Base-by-base conservation (phyloP, 164 flowering plant genomes). In the Stephania cephalantha region DNA sequence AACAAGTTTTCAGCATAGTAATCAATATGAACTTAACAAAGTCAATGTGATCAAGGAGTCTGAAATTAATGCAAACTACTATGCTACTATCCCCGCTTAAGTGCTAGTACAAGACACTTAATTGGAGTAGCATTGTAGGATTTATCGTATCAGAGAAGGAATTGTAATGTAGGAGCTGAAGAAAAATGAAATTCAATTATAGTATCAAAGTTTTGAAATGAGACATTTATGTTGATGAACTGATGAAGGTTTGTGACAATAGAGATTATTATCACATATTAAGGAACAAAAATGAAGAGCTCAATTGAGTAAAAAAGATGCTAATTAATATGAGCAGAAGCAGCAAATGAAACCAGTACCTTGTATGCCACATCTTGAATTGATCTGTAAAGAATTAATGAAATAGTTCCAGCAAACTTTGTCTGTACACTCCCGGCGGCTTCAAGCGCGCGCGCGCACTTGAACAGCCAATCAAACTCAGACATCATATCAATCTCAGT, bases 391-490 rank as follows among this genome's bases (percentile, higher is more conserved):
- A 80, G 81, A 82, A 80, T 71, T 66, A 84, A 80, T 79, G 81
- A 79, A 81, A 77, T 74, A 76, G 61, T 68, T 76, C 61, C 64
- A 77, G 73, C 52, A 79, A 70, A 72, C 76, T 70, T 70, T 79
- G 75, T 83, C 81, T 84, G 77, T 85, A 83, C 83, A 82, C 71
- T 75, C 79, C 79, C 76, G 76, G 81, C 69, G 73, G 71, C 79
- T 76, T 77, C 76, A 58, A 29, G 46, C 46, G 25, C 78, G 71
- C 52, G 35, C 71, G 35, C 61, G 50, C 53, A 22, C 42, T 35
- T 35, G 42, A 35, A 35, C 42, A 35, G 1, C 42, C 3, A 35
- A 35, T 35, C 42, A 35, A 35, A 35, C 42, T 35, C 42, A 35
- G 42, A 35, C 42, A 35, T 35, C 42, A 35, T 35, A 35, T 35